A percentile compares a stretch with the other conserved stretches of the same genome.
Conservation (phyloP, 202 grass and related monocot species). For the Digitaria exilis region DNA sequence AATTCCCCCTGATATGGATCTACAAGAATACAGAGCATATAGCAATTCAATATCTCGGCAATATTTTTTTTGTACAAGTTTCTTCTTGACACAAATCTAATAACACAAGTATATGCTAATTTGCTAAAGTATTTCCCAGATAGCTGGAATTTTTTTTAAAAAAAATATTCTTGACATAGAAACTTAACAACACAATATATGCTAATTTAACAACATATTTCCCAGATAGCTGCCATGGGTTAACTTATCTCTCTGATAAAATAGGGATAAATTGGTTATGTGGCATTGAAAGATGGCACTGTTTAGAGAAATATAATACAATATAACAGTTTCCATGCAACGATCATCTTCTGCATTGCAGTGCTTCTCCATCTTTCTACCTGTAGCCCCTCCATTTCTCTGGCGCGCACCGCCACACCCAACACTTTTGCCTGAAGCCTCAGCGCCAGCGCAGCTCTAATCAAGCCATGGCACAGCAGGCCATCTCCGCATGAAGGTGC, state of each 20-base stretch:
- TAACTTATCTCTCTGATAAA: background rate
- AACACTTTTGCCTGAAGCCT: background rate
- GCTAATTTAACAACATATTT: background rate
- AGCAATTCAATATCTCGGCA: background rate
- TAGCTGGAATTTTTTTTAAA: background rate
- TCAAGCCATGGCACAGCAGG: background rate
- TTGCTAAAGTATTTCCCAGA: conserved; percentile 11
- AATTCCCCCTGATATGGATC: conserved; percentile 98
- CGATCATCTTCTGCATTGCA: background rate
- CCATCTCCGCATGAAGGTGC: background rate
- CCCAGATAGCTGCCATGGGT: background rate
- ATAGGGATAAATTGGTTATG: background rate
- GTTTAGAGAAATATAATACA: conserved; percentile 2
- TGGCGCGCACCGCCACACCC: background rate
- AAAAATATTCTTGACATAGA: background rate
- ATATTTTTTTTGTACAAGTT: background rate
- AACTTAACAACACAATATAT: conserved; percentile 15
- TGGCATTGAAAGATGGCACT: background rate
- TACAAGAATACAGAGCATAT: conserved; percentile 41
- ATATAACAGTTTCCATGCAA: background rate
- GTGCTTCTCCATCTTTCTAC: background rate
- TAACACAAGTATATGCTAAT: conserved; percentile 1
- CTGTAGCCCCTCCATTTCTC: background rate
- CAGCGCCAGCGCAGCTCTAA: background rate
- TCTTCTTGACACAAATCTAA: conserved; percentile 21